Evolutionary conservation across 257 asterid species (phyloP), one percentile per base, ranked within the genome.

Genomic region (Gentiana straminea): DNA sequence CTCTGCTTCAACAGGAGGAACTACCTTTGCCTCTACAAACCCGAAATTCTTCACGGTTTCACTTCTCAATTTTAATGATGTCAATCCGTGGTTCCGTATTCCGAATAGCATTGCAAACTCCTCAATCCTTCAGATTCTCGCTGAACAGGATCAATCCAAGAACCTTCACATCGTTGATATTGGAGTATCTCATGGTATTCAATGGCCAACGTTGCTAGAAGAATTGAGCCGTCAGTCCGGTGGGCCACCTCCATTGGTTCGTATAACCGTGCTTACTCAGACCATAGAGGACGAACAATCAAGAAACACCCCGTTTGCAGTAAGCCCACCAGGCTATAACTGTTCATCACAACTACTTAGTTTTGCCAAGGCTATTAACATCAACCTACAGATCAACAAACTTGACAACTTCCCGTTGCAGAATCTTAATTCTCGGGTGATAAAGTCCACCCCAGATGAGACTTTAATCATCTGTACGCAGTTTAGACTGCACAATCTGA

Each of bases 111-210:
- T 86, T 5, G 87, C 90, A 5, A 86, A 86, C 63, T 77, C 90
- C n/a, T 77, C 94, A 15, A 68, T 86, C 56, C 87, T 86, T 33
- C 94, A 86, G 60, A 81, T 81, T 35, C 87, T 86, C 0, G 54
- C 51, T 0, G 83, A 80, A 56, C 79, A 76, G 52, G 64, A 56
- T 38, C 68, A 64, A 4, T 69, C 69, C 1, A 55, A 63, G 5
- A 79, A 67, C 44, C 94, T 86, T 48, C 95, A 86, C 81, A 86
- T 86, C 71, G 71, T 86, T 37, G 95, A 86, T 55, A 81, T 83
- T 41, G 94, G 95, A 67, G 95, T 81, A 33, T 86, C 94, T 15
- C 95, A 83, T 54, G 95, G 95, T 7, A 70, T 86, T 13, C 95
- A 86, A 35, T 86, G 95, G 95, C 95, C 95, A 12, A 86, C 86